phyloP scores from a whole-genome alignment of 2,329 filamentous ascomycete species.

The Penicillium sp. region DNA sequence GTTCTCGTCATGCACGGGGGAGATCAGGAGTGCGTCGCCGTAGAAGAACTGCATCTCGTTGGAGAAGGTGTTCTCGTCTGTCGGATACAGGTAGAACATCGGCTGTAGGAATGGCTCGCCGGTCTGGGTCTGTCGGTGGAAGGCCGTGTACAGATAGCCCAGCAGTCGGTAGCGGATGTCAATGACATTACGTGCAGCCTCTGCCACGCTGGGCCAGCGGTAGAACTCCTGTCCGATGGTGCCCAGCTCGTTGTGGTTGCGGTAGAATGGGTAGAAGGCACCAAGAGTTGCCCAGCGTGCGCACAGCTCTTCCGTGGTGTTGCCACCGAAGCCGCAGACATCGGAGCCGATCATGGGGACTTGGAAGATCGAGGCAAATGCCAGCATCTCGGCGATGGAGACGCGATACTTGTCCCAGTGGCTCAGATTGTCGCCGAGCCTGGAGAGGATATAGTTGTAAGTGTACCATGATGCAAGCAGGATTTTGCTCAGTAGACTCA shows the following conservation, averaged over 20 bases:
- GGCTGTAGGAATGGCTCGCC: constrained; percentile 66
- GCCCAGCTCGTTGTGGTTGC: constrained; percentile 61
- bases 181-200: constrained; percentile 64
- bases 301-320: constrained; percentile 65
- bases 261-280: constrained; percentile 71
- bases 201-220: constrained; percentile 59
- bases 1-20: constrained; percentile 52
- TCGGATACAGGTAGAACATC: constrained; percentile 66
- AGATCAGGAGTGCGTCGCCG: constrained; percentile 54
- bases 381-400: constrained; percentile 56
- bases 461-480: constrained; percentile 17
- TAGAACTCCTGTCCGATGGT: constrained; percentile 67
- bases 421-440: constrained; percentile 59
- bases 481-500: constrained; percentile 25
- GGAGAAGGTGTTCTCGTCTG: constrained; percentile 50
- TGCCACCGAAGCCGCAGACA: constrained; percentile 69
- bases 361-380: constrained; percentile 62
- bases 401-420: constrained; percentile 57
- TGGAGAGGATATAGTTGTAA: constrained; percentile 12
- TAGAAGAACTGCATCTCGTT: constrained; percentile 58
- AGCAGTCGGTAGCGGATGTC: constrained; percentile 69
- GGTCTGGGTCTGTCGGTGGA: constrained; percentile 56
- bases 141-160: constrained; percentile 73
- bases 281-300: constrained; percentile 71
- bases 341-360: constrained; percentile 66